Evolutionary conservation across 2,329 filamentous ascomycete species (phyloP).

Genomic region (Hortaea werneckii): DNA sequence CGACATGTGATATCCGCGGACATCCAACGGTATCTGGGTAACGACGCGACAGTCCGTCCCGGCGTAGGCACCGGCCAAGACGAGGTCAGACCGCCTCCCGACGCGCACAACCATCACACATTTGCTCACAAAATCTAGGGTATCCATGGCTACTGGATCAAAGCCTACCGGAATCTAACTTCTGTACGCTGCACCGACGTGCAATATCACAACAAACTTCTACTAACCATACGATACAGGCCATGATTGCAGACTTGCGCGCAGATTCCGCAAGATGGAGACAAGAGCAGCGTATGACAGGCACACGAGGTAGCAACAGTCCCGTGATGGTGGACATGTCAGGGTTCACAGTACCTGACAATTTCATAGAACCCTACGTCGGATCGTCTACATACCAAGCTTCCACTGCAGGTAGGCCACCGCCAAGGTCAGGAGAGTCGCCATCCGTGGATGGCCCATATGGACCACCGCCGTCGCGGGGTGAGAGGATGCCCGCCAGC

Average conservation of each 20-base stretch:
- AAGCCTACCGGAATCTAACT: slow-evolving; percentile 41
- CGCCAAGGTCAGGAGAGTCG: slow-evolving; percentile 29
- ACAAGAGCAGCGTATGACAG: slow-evolving; percentile 26
- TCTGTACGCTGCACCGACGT: slow-evolving; percentile 27
- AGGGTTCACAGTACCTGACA: slow-evolving; percentile 32
- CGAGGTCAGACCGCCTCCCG: slow-evolving; percentile 27
- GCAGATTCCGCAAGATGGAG: slow-evolving; percentile 38
- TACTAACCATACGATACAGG: slow-evolving; percentile 21
- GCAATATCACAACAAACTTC: too few species aligned
- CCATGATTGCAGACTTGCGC: slow-evolving; percentile 42
- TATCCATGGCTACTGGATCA: slow-evolving; percentile 41
- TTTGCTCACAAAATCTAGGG: slow-evolving; percentile 24
- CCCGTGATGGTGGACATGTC: slow-evolving; percentile 29
- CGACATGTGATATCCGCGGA: slow-evolving; percentile 43
- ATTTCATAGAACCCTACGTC: slow-evolving; percentile 19
- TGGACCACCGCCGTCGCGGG: slow-evolving; percentile 11
- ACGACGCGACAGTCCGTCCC: slow-evolving; percentile 41
- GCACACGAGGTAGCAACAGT: slow-evolving; percentile 38
- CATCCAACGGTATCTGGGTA: slow-evolving; percentile 42
- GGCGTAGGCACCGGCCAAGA: slow-evolving; percentile 35
- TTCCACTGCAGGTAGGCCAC: slow-evolving; percentile 32
- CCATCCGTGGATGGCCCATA: slow-evolving; percentile 23
- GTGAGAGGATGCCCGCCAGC: slow-evolving; percentile 5
- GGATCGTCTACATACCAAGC: slow-evolving; percentile 32
- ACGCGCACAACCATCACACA: slow-evolving; percentile 6